Evolutionary conservation across 2,329 filamentous ascomycete species (phyloP).

Genomic region (Penicillium sp.): DNA sequence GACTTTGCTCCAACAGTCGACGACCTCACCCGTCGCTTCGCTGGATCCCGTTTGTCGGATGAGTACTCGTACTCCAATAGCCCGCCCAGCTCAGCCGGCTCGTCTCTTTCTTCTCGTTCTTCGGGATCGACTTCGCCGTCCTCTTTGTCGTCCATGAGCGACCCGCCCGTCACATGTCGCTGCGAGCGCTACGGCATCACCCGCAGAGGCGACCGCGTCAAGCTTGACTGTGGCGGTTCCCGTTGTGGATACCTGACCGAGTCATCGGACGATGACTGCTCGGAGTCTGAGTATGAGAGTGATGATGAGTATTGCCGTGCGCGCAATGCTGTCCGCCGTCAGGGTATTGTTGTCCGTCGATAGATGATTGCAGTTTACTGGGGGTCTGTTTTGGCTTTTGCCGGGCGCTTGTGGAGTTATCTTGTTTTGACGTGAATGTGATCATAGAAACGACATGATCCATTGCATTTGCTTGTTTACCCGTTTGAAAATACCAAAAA

Average conservation of each 20-base stretch:
- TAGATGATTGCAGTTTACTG: slow-evolving; percentile 20
- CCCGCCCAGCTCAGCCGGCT: slow-evolving; percentile 63
- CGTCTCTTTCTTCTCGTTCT: slow-evolving; percentile 69
- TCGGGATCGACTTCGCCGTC: slow-evolving; percentile 54
- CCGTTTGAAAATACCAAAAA: slow-evolving; percentile 14
- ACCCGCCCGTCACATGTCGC: slow-evolving; percentile 65
- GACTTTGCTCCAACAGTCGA: slow-evolving; percentile 77
- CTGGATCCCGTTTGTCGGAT: slow-evolving; percentile 64
- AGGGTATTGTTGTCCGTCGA: slow-evolving; percentile 41
- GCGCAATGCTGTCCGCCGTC: slow-evolving; percentile 34
- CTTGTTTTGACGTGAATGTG: slow-evolving; percentile 6
- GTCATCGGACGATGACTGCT: slow-evolving; percentile 8
- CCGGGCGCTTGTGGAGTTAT: background rate
- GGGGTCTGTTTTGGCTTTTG: too few species aligned
- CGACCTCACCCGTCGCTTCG: slow-evolving; percentile 73
- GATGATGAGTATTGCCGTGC: slow-evolving; percentile 40
- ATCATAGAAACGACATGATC: slow-evolving; percentile 9
- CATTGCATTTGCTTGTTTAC: slow-evolving; percentile 18
- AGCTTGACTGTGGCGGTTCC: slow-evolving; percentile 88
- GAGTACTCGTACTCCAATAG: slow-evolving; percentile 71
- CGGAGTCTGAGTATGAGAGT: slow-evolving; percentile 25
- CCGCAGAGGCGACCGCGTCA: slow-evolving; percentile 85
- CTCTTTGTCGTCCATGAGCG: slow-evolving; percentile 63
- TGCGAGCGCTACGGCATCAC: slow-evolving; percentile 98
- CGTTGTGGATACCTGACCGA: slow-evolving; percentile 67